Conservation (phyloP, 2,329 filamentous ascomycete species). For the Dactylella cylindrospora region DNA sequence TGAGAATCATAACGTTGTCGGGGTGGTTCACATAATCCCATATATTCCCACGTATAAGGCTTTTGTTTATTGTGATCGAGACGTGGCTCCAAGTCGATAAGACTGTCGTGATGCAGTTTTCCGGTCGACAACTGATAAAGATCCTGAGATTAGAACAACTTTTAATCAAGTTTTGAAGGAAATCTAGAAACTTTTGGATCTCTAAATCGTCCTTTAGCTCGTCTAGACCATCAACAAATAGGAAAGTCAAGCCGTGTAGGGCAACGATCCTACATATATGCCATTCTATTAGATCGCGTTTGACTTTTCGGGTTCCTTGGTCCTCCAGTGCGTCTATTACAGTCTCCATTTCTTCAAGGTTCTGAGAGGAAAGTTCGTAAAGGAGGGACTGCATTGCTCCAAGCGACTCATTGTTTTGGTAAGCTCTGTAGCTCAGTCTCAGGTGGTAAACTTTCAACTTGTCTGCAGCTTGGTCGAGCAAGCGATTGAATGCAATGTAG, state of each 20-base stretch:
- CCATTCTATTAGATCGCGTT: background rate
- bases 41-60: background rate
- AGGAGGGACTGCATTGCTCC: constrained; percentile 1
- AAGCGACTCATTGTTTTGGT: constrained; percentile 5
- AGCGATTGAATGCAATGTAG: constrained; percentile 4
- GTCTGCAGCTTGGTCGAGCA: background rate
- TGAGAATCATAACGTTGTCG: too few species aligned
- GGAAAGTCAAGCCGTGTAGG: background rate
- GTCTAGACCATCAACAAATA: constrained; percentile 1
- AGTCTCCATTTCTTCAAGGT: background rate
- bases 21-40: background rate
- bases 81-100: background rate
- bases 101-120: background rate
- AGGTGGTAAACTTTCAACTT: background rate
- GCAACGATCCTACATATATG: too few species aligned
- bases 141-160: background rate
- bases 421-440: background rate
- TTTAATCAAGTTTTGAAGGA: background rate
- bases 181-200: background rate
- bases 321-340: background rate
- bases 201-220: background rate
- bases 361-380: background rate
- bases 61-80: background rate
- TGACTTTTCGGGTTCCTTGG: background rate
- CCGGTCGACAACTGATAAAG: background rate